phyloP scores from a whole-genome alignment of 2,329 filamentous ascomycete species.

The Hypoxylon sp. region DNA sequence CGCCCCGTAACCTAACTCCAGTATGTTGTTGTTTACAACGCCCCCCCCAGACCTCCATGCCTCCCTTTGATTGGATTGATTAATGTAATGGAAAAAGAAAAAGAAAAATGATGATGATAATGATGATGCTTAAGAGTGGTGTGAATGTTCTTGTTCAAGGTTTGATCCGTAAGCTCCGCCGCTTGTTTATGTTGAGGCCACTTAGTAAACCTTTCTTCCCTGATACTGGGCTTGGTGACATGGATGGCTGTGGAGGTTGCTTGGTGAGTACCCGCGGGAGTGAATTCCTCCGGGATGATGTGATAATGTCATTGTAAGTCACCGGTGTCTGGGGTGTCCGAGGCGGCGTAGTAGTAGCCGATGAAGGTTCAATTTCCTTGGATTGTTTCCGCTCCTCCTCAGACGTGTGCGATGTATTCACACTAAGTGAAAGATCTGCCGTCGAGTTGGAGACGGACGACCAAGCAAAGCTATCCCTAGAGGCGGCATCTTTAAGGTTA shows the following conservation, averaged over 20 bases:
- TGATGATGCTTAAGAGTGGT: conserved; percentile 11
- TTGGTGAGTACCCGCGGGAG: conserved; percentile 47
- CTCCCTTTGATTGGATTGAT: conserved; percentile 15
- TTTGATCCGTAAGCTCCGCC: conserved; percentile 59
- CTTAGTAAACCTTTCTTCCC: conserved; percentile 56
- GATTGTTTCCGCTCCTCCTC: conserved; percentile 54
- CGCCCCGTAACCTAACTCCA: conserved; percentile 38
- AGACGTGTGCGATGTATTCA: conserved; percentile 47
- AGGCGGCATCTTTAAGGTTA: conserved; percentile 59
- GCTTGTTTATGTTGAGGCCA: conserved; percentile 57
- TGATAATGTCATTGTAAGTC: conserved; percentile 66
- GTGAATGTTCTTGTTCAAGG: conserved; percentile 33
- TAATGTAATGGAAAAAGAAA: conserved; percentile 16
- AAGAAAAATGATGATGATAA: not conserved
- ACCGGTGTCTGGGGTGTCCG: conserved; percentile 57
- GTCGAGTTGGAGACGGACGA: conserved; percentile 53
- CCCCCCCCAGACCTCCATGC: conserved; percentile 27
- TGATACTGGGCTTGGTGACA: conserved; percentile 46
- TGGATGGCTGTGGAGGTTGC: conserved; percentile 42
- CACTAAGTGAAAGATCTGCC: conserved; percentile 38
- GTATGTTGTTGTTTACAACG: conserved; percentile 24
- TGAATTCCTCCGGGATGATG: conserved; percentile 61
- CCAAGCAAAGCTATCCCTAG: conserved; percentile 55
- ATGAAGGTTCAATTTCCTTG: conserved; percentile 48
- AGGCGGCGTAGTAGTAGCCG: conserved; percentile 47